A percentile compares a stretch with the other conserved stretches of the same genome.
These are phyloP conservation scores for Amaranthus palmeri DNA, from an alignment of 148 eudicot species.

Conservation along the genomic window DNA sequence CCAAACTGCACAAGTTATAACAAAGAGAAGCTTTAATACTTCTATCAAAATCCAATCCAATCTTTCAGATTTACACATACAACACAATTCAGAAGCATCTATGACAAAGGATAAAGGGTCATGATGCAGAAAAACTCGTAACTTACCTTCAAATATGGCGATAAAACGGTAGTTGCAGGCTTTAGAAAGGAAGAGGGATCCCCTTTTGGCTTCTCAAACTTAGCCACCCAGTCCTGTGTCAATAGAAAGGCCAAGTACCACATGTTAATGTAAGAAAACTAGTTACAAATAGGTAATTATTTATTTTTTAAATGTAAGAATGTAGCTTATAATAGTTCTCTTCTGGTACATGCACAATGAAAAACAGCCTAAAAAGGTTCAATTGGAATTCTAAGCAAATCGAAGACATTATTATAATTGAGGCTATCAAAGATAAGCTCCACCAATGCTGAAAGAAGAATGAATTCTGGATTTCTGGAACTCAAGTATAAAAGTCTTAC, in stretches of 20 bases:
- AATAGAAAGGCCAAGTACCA: background rate
- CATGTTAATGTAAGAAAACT: no score
- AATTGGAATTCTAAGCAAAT: background rate
- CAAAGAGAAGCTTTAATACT: background rate
- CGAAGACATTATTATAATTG: background rate
- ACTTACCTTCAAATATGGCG: conserved; percentile 90
- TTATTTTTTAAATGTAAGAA: background rate
- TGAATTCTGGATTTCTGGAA: background rate
- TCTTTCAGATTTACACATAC: background rate
- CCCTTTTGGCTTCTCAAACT: conserved; percentile 95
- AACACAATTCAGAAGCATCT: background rate
- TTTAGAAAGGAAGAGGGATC: conserved; percentile 71
- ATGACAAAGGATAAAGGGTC: background rate
- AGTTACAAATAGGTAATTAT: background rate
- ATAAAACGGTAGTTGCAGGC: conserved; percentile 86
- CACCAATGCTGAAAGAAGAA: background rate
- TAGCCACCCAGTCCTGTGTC: conserved; percentile 85
- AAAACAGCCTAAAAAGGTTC: background rate
- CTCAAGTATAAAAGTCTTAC: conserved; percentile 21
- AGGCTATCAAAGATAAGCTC: background rate
- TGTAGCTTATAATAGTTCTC: background rate
- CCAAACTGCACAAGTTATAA: conserved; percentile 63
- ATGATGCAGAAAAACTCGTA: background rate
- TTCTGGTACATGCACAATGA: background rate
- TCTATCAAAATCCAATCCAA: background rate